Percentiles rank a stretch among this genome's conserved stretches.
phyloP scores from a whole-genome alignment of 768 basidiomycete species.

The Kwoniella mangroviensis region DNA sequence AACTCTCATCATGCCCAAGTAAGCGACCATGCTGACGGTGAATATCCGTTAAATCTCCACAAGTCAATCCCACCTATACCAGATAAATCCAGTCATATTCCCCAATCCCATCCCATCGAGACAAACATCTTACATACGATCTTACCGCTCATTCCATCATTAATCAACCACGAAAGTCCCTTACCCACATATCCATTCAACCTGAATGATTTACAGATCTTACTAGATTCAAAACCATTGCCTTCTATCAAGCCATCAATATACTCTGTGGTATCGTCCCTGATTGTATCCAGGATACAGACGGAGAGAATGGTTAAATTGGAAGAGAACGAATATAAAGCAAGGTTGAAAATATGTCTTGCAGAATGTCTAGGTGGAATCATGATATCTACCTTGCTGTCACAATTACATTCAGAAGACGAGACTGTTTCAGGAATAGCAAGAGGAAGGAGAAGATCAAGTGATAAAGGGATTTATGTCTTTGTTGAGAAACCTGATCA shows the following conservation, averaged over 20 bases:
- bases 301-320: background rate
- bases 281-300: background rate
- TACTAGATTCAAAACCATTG: background rate
- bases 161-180: slow-evolving; percentile 5
- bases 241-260: background rate
- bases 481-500: background rate
- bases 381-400: background rate
- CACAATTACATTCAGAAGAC: background rate
- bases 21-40: background rate
- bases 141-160: slow-evolving; percentile 8
- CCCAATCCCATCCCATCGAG: background rate
- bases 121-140: slow-evolving; percentile 11
- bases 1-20: background rate
- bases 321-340: slow-evolving; percentile 14
- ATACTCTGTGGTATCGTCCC: background rate
- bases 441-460: slow-evolving; percentile 1
- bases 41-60: background rate
- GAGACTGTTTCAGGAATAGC: background rate
- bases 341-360: slow-evolving; percentile 18
- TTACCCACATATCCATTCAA: slow-evolving; percentile 2
- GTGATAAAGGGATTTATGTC: slow-evolving; percentile 1
- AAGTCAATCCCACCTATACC: slow-evolving; percentile 15
- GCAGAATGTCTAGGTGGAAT: slow-evolving; percentile 13
- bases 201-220: slow-evolving; percentile 7
- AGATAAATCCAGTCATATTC: background rate